Base-by-base conservation (phyloP, 345 rosid genomes). In the Corchorus olitorius region DNA sequence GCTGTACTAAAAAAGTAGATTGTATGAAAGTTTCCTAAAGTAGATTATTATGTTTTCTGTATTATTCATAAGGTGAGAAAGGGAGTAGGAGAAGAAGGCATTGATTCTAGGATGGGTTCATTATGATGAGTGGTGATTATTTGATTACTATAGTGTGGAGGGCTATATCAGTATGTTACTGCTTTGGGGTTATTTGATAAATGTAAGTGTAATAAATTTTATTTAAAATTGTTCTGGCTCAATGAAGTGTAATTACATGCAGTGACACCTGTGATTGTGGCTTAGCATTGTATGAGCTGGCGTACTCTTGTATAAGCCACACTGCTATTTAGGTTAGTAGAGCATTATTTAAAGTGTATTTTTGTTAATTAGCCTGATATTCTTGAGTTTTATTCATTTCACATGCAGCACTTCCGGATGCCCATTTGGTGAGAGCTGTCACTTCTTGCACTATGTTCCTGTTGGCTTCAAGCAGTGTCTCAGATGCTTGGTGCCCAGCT, bases 341-440 rank as follows among this genome's bases (percentile, higher is more conserved):
- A 39, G 43, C 43, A 39, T 39, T 6, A 39, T 1, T 39, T 3
- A 39, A 39, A 39, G 1, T 39, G 43, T 2, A 39, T 39, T 39
- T 39, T 55, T 15, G 16, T 16, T 14, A 37, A 65, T 65, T 79
- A 70, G 45, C 35, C 69, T 79, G 17, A 46, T 64, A n/a, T 72
- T 8, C 65, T 61, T 72, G 34, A 1, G 16, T 85, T 78, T 27
- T 77, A 63, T 77, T 74, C 41, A 70, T 70, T 65, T 78, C 90
- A 84, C 94, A 27, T 27, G 27, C 27, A 94, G 98, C 80, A 93
- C 94, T 72, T 89, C 97, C 66, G 98, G 99, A 27, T 96, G 99
- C 81, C 97, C 97, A 70, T 96, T 96, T 68, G 98, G 99, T 68
- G 99, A 96, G 83, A 91, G 94, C 71, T 96, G 99, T 69, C 99